phyloP scores from a whole-genome alignment of 345 rosid genomes.

The Schrenkiella parvula region DNA sequence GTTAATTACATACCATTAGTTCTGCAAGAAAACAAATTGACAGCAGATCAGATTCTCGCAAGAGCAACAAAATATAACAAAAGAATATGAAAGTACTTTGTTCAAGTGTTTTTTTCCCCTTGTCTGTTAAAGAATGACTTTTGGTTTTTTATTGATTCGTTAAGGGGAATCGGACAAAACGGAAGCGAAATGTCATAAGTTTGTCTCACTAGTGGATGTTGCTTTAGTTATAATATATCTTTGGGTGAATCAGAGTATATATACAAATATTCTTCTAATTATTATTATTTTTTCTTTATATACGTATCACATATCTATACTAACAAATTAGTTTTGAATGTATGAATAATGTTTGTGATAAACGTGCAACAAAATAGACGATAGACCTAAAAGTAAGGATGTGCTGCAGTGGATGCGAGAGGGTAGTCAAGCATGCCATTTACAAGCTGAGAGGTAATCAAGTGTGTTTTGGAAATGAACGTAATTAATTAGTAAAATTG shows the following conservation, averaged over 20 bases:
- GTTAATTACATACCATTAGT: slow-evolving; percentile 16
- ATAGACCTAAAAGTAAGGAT: slow-evolving; percentile 90
- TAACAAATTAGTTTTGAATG: neutral
- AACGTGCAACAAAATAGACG: slow-evolving; percentile 42
- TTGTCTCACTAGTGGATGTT: slow-evolving; percentile 35
- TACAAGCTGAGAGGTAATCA: slow-evolving; percentile 73
- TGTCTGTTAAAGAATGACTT: slow-evolving; percentile 18
- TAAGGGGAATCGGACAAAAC: slow-evolving; percentile 28
- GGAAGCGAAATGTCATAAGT: slow-evolving; percentile 22
- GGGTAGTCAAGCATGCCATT: slow-evolving; percentile 84
- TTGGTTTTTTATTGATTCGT: slow-evolving; percentile 12
- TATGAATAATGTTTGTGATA: slow-evolving; percentile 2
- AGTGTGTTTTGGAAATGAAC: neutral
- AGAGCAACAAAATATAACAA: too few relatives aligned
- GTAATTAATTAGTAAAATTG: neutral
- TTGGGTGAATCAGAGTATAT: neutral
- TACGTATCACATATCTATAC: neutral
- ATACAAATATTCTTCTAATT: neutral
- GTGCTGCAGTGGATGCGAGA: slow-evolving; percentile 96
- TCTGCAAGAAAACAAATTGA: slow-evolving; percentile 14
- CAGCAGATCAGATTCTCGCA: slow-evolving; percentile 8
- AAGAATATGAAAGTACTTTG: slow-evolving; percentile 1
- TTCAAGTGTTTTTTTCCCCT: neutral
- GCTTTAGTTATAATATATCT: slow-evolving; percentile 3
- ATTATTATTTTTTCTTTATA: neutral